Percentiles rank a stretch among this genome's conserved stretches.
Conservation (phyloP, 1,284 basidiomycete species). For the Pascua guehoae region DNA sequence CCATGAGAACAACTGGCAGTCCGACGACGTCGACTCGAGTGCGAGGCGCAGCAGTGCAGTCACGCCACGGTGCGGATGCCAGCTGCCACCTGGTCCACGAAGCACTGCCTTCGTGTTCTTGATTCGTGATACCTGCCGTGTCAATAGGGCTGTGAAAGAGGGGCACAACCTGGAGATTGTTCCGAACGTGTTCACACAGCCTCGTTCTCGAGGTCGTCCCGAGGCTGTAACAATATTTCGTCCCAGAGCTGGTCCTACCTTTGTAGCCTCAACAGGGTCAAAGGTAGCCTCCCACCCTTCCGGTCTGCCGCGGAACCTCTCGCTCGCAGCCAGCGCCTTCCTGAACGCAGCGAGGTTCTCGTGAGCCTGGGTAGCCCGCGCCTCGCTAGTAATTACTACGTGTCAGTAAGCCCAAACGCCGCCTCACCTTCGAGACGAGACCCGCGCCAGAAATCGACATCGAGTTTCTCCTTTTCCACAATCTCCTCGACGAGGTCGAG, state of each 20-base stretch:
- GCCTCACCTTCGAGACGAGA: conserved; percentile 22
- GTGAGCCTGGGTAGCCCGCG: too few relatives aligned
- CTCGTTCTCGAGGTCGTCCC: too few relatives aligned
- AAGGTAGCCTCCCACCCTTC: not conserved
- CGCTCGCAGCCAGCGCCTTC: too few relatives aligned
- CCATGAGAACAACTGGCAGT: conserved; percentile 15
- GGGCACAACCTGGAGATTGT: too few relatives aligned
- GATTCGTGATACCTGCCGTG: not conserved
- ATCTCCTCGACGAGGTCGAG: conserved; percentile 67
- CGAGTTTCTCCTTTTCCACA: conserved; percentile 37
- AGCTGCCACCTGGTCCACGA: conserved; percentile 1
- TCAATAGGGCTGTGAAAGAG: too few relatives aligned
- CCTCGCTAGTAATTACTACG: too few relatives aligned
- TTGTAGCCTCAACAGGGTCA: not conserved
- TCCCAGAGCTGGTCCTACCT: too few relatives aligned
- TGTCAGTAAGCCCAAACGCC: too few relatives aligned
- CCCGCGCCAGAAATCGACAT: conserved; percentile 30
- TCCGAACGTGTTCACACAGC: too few relatives aligned
- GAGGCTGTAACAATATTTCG: too few relatives aligned
- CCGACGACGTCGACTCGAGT: not conserved
- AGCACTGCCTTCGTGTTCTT: not conserved
- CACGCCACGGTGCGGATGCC: conserved; percentile 17
- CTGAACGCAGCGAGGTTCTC: too few relatives aligned
- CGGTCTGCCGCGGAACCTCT: too few relatives aligned
- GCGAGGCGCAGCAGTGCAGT: conserved; percentile 13